Percentiles rank a stretch among this genome's conserved stretches.
These are phyloP conservation scores for Halophytophthora batemanensis DNA, from an alignment of 352 stramenopile genomes.

Conservation along the genomic window DNA sequence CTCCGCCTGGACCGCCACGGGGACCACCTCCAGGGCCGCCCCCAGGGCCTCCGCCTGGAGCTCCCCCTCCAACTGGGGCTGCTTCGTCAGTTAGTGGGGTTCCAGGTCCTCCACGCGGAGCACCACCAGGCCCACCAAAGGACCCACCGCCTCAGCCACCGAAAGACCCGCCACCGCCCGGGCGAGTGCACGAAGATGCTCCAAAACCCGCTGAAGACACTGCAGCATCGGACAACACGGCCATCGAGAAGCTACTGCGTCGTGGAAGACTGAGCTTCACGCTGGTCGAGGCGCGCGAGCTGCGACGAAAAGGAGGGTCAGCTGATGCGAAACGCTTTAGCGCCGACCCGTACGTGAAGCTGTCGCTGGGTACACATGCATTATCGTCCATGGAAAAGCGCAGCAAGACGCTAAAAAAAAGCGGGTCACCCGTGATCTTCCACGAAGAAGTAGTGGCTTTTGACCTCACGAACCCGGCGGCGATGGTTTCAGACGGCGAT, in stretches of 20 bases:
- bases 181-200: conserved; percentile 1
- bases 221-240: conserved; percentile 13
- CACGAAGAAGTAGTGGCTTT: conserved; percentile 81
- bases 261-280: conserved; percentile 70
- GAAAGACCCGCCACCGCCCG: conserved; percentile 38
- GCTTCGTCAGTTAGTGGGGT: neutral
- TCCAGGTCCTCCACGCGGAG: conserved; percentile 39
- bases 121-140: conserved; percentile 43
- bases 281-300: conserved; percentile 56
- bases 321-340: conserved; percentile 63
- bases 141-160: conserved; percentile 48
- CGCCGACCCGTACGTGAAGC: conserved; percentile 81
- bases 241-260: conserved; percentile 53
- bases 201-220: conserved; percentile 7
- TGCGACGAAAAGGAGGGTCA: conserved; percentile 53
- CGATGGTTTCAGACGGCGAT: conserved; percentile 69
- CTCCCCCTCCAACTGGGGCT: conserved; percentile 6
- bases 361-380: conserved; percentile 69
- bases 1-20: conserved; percentile 21
- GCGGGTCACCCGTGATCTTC: conserved; percentile 74
- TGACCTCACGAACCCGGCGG: conserved; percentile 76
- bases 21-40: conserved; percentile 24
- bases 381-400: conserved; percentile 69
- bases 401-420: conserved; percentile 84
- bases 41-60: conserved; percentile 24